Percentiles rank a stretch among this genome's conserved stretches.
These are phyloP conservation scores for Puccinia coronata DNA, from an alignment of 1,284 basidiomycete species.

Conservation along the genomic window DNA sequence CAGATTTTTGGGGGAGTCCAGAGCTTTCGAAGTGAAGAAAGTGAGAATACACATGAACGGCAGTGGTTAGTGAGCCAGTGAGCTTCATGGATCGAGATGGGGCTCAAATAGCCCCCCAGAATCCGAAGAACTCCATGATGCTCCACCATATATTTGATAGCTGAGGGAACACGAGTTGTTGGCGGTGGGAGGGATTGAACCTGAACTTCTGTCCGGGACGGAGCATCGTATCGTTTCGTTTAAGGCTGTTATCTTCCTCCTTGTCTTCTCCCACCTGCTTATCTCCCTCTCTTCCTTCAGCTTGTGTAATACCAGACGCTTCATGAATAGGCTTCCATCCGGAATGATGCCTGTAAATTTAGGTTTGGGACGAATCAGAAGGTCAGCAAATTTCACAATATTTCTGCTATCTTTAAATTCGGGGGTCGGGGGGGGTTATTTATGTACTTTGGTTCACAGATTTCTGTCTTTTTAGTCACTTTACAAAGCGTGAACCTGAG, in stretches of 20 bases:
- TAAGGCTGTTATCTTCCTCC: not conserved
- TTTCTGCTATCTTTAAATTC: not conserved
- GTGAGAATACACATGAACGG: too few species aligned
- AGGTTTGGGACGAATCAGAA: not conserved
- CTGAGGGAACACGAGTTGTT: slow-evolving; percentile 8
- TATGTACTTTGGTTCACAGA: slow-evolving; percentile 39
- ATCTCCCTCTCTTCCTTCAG: not conserved
- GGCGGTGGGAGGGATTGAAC: slow-evolving; percentile 11
- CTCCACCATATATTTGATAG: slow-evolving; percentile 13
- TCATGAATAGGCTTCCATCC: slow-evolving; percentile 38
- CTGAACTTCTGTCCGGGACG: not conserved
- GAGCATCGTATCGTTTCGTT: not conserved
- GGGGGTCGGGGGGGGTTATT: not conserved
- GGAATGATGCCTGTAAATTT: slow-evolving; percentile 33
- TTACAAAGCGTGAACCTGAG: slow-evolving; percentile 44
- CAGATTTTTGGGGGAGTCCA: too few species aligned
- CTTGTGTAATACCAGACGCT: not conserved
- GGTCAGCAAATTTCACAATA: too few species aligned
- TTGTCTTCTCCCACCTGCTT: not conserved
- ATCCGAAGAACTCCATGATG: slow-evolving; percentile 25
- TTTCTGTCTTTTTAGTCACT: slow-evolving; percentile 41
- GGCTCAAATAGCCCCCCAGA: slow-evolving; percentile 26
- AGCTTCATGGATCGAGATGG: not conserved
- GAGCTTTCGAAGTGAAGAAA: too few species aligned
- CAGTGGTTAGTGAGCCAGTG: too few species aligned